Percentiles rank a stretch among this genome's conserved stretches.
These are phyloP conservation scores for Curvularia sp. DNA, from an alignment of 2,329 filamentous ascomycete species.

Conservation along the genomic window DNA sequence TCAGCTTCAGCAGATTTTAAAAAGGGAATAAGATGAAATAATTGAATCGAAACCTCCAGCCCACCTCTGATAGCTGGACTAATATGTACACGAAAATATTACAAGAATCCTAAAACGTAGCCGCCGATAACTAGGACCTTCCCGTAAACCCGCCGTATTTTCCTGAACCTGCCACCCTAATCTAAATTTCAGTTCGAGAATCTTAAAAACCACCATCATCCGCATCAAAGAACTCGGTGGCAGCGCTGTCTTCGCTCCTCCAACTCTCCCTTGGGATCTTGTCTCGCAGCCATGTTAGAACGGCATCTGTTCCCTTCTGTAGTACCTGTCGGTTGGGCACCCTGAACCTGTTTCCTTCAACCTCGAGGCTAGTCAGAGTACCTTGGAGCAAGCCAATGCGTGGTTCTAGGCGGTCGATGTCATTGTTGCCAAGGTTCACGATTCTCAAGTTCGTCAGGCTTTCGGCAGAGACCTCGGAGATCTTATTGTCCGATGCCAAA, in stretches of 20 bases:
- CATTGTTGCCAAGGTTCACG: slow-evolving; percentile 83
- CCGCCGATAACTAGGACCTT: background rate
- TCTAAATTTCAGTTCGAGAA: background rate
- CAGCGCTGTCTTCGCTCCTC: slow-evolving; percentile 28
- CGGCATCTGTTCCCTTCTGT: slow-evolving; percentile 85
- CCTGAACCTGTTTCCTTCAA: slow-evolving; percentile 84
- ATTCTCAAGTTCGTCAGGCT: slow-evolving; percentile 75
- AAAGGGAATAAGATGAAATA: background rate
- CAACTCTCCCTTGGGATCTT: slow-evolving; percentile 64
- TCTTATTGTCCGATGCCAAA: slow-evolving; percentile 78
- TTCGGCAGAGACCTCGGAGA: slow-evolving; percentile 75
- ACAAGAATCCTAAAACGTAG: slow-evolving; percentile 10
- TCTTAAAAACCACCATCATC: slow-evolving; percentile 24
- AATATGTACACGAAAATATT: slow-evolving; percentile 18
- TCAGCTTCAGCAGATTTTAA: background rate
- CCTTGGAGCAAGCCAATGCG: slow-evolving; percentile 79
- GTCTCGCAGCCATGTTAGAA: slow-evolving; percentile 80
- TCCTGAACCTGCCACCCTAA: slow-evolving; percentile 2
- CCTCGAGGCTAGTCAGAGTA: slow-evolving; percentile 71
- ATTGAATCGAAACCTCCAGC: slow-evolving; percentile 1
- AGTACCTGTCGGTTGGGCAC: slow-evolving; percentile 85
- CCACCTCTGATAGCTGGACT: background rate
- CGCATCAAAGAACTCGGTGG: slow-evolving; percentile 34
- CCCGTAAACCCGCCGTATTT: background rate
- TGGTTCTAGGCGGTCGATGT: slow-evolving; percentile 81